A percentile compares a stretch with the other conserved stretches of the same genome.
These are phyloP conservation scores for Mycena kentingensis DNA, from an alignment of 768 basidiomycete species.

Conservation along the genomic window DNA sequence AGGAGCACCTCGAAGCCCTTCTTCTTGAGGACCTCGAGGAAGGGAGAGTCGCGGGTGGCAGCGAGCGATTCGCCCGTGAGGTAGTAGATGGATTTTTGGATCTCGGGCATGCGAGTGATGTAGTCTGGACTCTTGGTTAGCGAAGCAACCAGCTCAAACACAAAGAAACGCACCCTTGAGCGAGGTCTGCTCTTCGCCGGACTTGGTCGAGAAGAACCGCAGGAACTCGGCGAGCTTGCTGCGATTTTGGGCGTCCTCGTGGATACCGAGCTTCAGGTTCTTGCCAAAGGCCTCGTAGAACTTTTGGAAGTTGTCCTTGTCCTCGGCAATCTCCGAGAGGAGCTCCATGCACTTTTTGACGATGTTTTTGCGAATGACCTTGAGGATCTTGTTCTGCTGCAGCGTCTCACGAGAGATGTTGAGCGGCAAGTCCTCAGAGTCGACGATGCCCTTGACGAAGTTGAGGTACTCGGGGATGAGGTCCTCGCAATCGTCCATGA, in stretches of 20 bases:
- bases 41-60: conserved; percentile 89
- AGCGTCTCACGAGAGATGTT: conserved; percentile 99
- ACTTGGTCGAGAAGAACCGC: conserved; percentile 97
- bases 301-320: conserved; percentile 97
- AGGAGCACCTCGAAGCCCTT: conserved; percentile 98
- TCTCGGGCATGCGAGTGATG: conserved; percentile 98
- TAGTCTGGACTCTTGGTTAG: conserved; percentile 64
- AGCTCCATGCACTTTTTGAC: conserved; percentile 98
- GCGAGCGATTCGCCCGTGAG: conserved; percentile 97
- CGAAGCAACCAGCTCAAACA: background rate
- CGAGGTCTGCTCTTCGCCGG: conserved; percentile 85
- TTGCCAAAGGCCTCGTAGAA: conserved; percentile 99
- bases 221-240: conserved; percentile 99
- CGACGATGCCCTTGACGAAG: conserved; percentile 99
- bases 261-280: conserved; percentile 99
- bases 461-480: conserved; percentile 99
- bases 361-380: conserved; percentile 99
- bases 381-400: conserved; percentile 99
- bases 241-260: conserved; percentile 98
- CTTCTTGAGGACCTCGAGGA: conserved; percentile 99
- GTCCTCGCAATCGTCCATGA: conserved; percentile 99
- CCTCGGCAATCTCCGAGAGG: conserved; percentile 95
- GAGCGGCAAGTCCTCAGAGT: conserved; percentile 98
- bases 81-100: conserved; percentile 99
- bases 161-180: conserved; percentile 70